Evolutionary conservation across 345 rosid species (phyloP).

Genomic region (Lenwebbia sp.): DNA sequence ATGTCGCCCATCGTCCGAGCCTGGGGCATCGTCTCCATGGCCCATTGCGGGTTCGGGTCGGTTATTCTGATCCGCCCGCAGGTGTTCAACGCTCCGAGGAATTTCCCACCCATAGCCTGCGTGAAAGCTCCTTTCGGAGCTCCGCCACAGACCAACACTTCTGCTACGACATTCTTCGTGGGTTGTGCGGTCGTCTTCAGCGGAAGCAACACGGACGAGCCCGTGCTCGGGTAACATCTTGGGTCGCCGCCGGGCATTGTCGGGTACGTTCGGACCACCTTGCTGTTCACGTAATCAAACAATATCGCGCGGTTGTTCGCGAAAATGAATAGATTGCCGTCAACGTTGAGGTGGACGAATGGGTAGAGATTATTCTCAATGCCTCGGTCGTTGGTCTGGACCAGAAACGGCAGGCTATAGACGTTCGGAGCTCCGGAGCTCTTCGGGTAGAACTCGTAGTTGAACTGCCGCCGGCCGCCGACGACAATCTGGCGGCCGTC

Average conservation of each 20-base stretch:
- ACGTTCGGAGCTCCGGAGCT: background rate
- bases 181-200: background rate
- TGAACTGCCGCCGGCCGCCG: conserved; percentile 20
- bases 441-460: conserved; percentile 21
- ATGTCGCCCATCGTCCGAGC: conserved; percentile 60
- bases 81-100: conserved; percentile 19
- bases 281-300: conserved; percentile 19
- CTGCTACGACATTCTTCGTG: conserved; percentile 6
- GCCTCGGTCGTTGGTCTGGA: conserved; percentile 4
- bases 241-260: conserved; percentile 36
- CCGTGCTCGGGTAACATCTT: conserved; percentile 44
- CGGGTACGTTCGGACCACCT: conserved; percentile 26
- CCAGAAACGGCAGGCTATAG: conserved; percentile 9
- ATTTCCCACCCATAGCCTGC: conserved; percentile 3
- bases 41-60: conserved; percentile 31
- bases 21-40: conserved; percentile 48
- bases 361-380: conserved; percentile 38
- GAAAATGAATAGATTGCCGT: conserved; percentile 38
- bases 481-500: conserved; percentile 20
- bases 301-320: conserved; percentile 35
- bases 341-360: conserved; percentile 31
- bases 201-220: conserved; percentile 39
- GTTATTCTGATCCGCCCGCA: conserved; percentile 40
- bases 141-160: conserved; percentile 49
- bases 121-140: conserved; percentile 41